Percentiles rank a stretch among this genome's conserved stretches.
phyloP scores from a whole-genome alignment of 495 filamentous ascomycete species.

The Penicillium chermesinum region DNA sequence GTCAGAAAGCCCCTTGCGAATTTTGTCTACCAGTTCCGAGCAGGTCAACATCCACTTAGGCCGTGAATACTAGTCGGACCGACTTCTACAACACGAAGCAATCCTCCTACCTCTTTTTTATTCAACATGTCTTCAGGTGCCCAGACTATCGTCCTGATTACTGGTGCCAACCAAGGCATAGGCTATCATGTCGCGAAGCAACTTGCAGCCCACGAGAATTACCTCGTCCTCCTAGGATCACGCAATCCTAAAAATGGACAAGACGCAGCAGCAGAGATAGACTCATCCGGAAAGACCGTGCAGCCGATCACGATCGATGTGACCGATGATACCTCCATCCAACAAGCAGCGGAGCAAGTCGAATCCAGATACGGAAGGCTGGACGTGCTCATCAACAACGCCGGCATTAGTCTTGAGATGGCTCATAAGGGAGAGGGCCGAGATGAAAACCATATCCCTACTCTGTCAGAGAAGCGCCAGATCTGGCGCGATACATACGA shows the following conservation, averaged over 20 bases:
- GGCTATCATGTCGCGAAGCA: conserved; percentile 34
- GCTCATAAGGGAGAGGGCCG: conserved; percentile 10
- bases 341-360: conserved; percentile 29
- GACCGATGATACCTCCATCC: conserved; percentile 32
- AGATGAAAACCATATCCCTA: conserved; percentile 2
- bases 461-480: conserved; percentile 19
- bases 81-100: too few relatives aligned
- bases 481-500: conserved; percentile 31
- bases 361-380: conserved; percentile 22
- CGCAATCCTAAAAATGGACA: conserved; percentile 26
- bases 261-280: conserved; percentile 17
- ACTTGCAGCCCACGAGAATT: conserved; percentile 24
- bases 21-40: too few relatives aligned
- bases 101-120: too few relatives aligned
- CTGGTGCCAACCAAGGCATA: conserved; percentile 45
- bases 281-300: conserved; percentile 15
- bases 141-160: conserved; percentile 33
- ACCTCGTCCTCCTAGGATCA: conserved; percentile 36
- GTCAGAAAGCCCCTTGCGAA: too few relatives aligned
- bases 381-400: conserved; percentile 39
- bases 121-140: conserved; percentile 2
- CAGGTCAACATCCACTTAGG: too few relatives aligned
- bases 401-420: conserved; percentile 31
- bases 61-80: too few relatives aligned
- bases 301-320: conserved; percentile 37